Conservation (phyloP, 2,329 filamentous ascomycete genomes). For the Sarocladium brachiariae region DNA sequence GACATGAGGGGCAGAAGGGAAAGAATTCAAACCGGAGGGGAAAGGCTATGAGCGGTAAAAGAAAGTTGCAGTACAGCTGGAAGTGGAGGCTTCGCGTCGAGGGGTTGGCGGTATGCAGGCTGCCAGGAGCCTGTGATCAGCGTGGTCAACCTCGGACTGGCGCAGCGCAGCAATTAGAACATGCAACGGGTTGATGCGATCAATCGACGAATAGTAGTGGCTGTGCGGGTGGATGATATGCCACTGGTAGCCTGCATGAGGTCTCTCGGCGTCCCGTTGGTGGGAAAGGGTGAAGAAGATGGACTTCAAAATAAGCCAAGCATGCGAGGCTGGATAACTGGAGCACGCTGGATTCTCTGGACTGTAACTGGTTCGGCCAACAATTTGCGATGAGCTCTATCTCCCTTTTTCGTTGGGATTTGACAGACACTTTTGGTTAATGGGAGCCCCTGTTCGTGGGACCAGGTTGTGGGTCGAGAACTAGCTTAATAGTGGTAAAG, state of each 20-base stretch:
- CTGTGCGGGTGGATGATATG: neutral
- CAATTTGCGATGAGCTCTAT: neutral
- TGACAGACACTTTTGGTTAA: too few species aligned
- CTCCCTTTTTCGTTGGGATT: neutral
- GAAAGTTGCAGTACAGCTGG: neutral
- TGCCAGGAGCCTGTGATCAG: constrained; percentile 1
- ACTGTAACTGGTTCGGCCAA: neutral
- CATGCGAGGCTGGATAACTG: neutral
- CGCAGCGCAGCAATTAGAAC: too few species aligned
- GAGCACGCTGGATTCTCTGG: neutral
- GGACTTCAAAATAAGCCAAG: neutral
- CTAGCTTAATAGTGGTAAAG: neutral
- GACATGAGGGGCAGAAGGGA: constrained; percentile 8
- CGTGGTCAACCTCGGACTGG: neutral
- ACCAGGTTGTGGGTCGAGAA: neutral
- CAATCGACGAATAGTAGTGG: neutral
- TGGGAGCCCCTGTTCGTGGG: neutral
- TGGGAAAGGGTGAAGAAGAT: neutral
- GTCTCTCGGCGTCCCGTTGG: neutral
- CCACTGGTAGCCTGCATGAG: neutral
- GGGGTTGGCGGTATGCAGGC: constrained; percentile 6
- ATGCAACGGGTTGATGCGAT: too few species aligned
- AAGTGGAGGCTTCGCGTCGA: constrained; percentile 7
- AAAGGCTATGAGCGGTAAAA: constrained; percentile 6
- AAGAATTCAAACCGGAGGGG: neutral